Evolutionary conservation across 345 rosid genomes (phyloP).

Genomic region (Reutealis trisperma): DNA sequence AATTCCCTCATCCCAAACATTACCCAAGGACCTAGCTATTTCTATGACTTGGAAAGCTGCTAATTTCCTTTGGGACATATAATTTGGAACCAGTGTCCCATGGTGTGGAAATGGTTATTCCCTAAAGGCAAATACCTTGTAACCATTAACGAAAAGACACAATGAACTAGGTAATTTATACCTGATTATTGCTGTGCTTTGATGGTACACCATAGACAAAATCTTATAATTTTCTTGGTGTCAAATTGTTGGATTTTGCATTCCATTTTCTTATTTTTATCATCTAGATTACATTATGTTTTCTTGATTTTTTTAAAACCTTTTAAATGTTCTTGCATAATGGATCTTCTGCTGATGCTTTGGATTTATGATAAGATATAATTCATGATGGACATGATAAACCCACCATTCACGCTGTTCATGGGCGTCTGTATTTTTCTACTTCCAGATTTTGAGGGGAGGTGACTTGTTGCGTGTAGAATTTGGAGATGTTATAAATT

Average conservation of each 20-base stretch:
- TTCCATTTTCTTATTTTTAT: neutral
- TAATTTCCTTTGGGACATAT: neutral
- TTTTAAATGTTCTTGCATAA: too few species aligned
- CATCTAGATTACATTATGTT: neutral
- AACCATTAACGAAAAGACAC: neutral
- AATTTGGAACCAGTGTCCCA: neutral
- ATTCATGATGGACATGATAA: too few species aligned
- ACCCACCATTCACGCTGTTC: neutral
- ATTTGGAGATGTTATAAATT: constrained; percentile 25
- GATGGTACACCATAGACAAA: too few species aligned
- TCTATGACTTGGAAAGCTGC: neutral
- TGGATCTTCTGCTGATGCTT: neutral
- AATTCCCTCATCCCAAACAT: too few species aligned
- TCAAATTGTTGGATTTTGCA: neutral
- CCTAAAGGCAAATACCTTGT: neutral
- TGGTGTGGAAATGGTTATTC: neutral
- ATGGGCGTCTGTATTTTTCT: constrained; percentile 14
- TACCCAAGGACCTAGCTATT: neutral
- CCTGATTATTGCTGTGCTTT: too few species aligned
- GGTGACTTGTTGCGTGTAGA: constrained; percentile 38
- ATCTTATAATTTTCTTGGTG: neutral
- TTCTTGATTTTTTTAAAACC: neutral
- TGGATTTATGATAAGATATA: neutral
- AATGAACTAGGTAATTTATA: neutral
- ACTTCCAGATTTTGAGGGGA: constrained; percentile 42